Evolutionary conservation across 1,284 basidiomycete species (phyloP), one percentile per base, ranked within the genome.

Genomic region (Afroboletus lepidellus): DNA sequence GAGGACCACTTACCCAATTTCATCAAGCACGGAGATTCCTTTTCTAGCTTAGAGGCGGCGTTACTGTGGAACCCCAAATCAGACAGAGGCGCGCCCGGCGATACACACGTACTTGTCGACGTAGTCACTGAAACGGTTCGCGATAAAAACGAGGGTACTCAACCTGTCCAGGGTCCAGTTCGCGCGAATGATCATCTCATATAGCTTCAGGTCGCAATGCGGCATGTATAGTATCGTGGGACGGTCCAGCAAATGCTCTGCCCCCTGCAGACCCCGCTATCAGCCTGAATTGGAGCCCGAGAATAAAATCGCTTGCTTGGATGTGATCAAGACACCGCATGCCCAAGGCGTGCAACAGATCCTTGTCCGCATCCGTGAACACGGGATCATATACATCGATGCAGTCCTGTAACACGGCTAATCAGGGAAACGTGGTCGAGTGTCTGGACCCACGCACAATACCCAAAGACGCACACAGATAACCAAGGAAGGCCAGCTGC

Each of bases 221-320:
- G 86, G 87, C 86, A 89, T 88, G 70, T 80, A 88, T 49, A 83
- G 73, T 50, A 90, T 72, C 43, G 84, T 87, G 55, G 80, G 79
- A 56, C 57, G 51, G 25, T 54, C 50, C 43, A 77, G 46, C 13
- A 64, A 56, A 57, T 78, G 70, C 41, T 62, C 63, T 48, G 66
- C 69, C 43, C 72, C 69, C 76, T 78, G 57, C 39, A 46, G 32
- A 50, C 36, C 46, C 50, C 30, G 29, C 43, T 20, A 39, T 63
- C 5, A 57, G 63, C 44, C 38, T 46, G 63, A 39, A 48, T 33
- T 12, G 37, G 27, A 30, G 48, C 15, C 30, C 36, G 46, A 36
- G 21, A n/a, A 37, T 41, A 41, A 55, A 51, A 30, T 41, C 49
- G 54, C 60, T 57, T 76, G 75, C 84, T 64, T 73, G 77, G 63